Evolutionary conservation across 768 basidiomycete genomes (phyloP), one percentile per base, ranked within the genome.

Genomic region (Lentinus tigrinus): DNA sequence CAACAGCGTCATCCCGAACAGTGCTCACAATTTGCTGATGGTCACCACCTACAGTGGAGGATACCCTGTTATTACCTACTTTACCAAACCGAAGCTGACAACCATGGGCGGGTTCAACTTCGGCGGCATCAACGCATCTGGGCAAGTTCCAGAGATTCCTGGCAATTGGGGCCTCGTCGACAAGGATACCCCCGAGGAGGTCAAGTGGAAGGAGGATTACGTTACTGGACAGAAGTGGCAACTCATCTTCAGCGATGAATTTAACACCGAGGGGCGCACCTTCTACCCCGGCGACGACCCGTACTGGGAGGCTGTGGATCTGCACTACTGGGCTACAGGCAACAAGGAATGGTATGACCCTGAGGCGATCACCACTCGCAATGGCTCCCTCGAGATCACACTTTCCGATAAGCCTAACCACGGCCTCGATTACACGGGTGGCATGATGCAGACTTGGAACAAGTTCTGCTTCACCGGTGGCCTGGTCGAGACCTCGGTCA

Each of bases 381-480:
- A 71, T 59, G 74, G 77, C 52, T 68, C 72, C n/a, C 69, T 78
- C n/a, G 70, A 76, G 53, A 73, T 74, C 61, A 79, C 77, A 0
- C 73, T 95, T 64, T 83, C 73, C 19, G 69, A 79, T 65, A 88
- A 81, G 65, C 67, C 74, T 47, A 89, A 78, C 24, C 88, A 56
- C 62, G 53, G 56, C 34, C 40, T 62, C 39, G 34, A 63, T 56
- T 78, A 82, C 66, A 75, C 74, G 24, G 65, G 75, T 42, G 80
- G 79, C n/a, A 79, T 83, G 78, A 71, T 81, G 67, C 71, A 74
- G n/a, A 73, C 77, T 6, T 79, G 75, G 89, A 94, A 94, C 73
- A 92, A 93, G 73, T 89, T 96, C 58, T 95, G 91, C 71, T 94
- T 93, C 72, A 90, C 90, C 17, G 90, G 89, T 26, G 92, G 93